Base-by-base conservation (phyloP, 805 yeast species). In the Kurtzmaniella fragi region DNA sequence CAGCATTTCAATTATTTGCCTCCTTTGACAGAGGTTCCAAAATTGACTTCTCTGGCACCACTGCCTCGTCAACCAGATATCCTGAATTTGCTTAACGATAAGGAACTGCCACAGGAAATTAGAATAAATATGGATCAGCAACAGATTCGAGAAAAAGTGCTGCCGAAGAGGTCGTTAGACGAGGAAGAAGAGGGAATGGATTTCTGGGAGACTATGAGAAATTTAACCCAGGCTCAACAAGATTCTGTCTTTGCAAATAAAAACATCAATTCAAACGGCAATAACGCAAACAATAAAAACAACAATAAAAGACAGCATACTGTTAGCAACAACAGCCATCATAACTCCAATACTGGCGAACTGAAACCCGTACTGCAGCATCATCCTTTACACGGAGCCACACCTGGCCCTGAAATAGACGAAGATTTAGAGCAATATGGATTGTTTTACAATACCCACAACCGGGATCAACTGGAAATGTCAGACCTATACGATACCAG, bases 1-100 rank as follows among this genome's bases (percentile, higher is more conserved):
- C 80, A 80, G 35, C 93, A 84, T 62, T 84, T 84, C 65, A 83
- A 82, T 55, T 82, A 81, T 49, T 60, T 84, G 17, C 87, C 90
- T 11, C 83, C 89, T 2, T 56, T 75, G 44, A 77, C 84, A 5
- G 83, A 80, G 43, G 83, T 78, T 35, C 93, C 91, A 0, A 82
- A 78, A 48, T 59, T 84, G 32, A 80, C 70, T 16, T 79, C 86
- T 1, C 78, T 85, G 0, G 67, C 63, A 17, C 57, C 75, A n/a
- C 64, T 71, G 17, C 66, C 75, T 30, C 9, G 36, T 31, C 33
- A 42, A 37, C 25, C 28, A 20, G 25, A 20, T 20, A 20, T 20
- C 8, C 25, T 20, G 25, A 20, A 20, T 20, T 20, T 20, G 8
- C 25, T 20, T 8, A 20, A 20, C 25, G 25, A 20, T 20, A 20